Evolutionary conservation across 176 grass and related monocot species (phyloP), one percentile per base, ranked within the genome.

Genomic region (Saccharum spontaneum): DNA sequence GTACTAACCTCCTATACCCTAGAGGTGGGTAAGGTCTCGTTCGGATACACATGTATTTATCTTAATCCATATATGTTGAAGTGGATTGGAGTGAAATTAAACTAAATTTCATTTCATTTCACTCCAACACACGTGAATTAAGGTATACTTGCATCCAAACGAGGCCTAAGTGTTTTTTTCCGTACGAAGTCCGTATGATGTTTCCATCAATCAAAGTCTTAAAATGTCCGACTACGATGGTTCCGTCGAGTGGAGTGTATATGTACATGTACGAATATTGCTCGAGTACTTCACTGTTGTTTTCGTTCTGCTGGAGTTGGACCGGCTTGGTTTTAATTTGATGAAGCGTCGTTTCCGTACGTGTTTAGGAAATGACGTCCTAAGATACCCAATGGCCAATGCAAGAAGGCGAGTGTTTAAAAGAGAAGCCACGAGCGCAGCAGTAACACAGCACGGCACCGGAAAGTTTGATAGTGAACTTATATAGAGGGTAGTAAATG

Each of bases 381-480:
- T 10, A 38, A 20, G 17, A n/a, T 18, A 16, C 50, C 17, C 20
- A 8, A 12, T 40, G 39, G 3, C 8, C 37, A 37, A 39, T 14
- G 26, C 34, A 17, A 43, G 3, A 43, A 16, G 57, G 23, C n/a
- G 24, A 15, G n/a, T 10, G 59, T 44, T 44, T 44, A 14, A 14
- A 14, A 49, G 22, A 71, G 72, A 20, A 75, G 45, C 1, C 17
- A 36, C 17, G 22, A n/a, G 26, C 17, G 1, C 8, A 15, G 2
- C 33, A 10, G 34, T 38, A 40, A 65, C 41, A 7, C 31, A 79
- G 16, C 10, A 54, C 57, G 59, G 70, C 57, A 50, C 69, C 77
- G 69, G 23, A 43, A 74, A 43, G 41, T 66, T 74, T 66, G 85
- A 81, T 67, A 7, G 12, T 80, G 57, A 80, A 50, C 4, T 50